Conservation (phyloP, 257 asterid genomes). For the Solanum bulbocastanum region DNA sequence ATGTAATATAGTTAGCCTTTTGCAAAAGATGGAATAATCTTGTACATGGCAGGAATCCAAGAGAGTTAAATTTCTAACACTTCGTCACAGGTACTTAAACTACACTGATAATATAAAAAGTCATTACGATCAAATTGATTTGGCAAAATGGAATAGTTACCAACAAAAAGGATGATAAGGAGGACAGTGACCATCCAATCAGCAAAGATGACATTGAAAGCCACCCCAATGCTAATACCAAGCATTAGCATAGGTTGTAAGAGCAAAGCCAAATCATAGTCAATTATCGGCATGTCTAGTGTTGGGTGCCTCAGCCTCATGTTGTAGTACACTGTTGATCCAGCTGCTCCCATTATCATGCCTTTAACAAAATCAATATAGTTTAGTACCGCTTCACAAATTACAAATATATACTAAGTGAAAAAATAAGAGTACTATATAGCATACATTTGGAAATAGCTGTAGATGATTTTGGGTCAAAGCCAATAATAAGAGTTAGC, state of each 20-base stretch:
- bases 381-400: not conserved
- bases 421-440: not conserved
- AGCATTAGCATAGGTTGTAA: conserved; percentile 35
- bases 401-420: not conserved
- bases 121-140: not conserved
- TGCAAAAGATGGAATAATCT: not conserved
- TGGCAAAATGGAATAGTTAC: conserved; percentile 1
- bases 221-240: conserved; percentile 35
- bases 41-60: not conserved
- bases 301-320: conserved; percentile 28
- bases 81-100: not conserved
- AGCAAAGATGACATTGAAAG: conserved; percentile 29
- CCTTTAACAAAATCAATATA: not conserved
- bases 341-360: conserved; percentile 37
- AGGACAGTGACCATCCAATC: conserved; percentile 37
- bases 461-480: conserved; percentile 30
- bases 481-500: conserved; percentile 25
- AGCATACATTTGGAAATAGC: conserved; percentile 27
- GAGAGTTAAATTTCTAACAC: not conserved
- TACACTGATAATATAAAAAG: not conserved
- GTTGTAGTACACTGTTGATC: conserved; percentile 29
- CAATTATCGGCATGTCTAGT: conserved; percentile 25
- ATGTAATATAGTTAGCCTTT: not conserved
- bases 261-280: conserved; percentile 26
- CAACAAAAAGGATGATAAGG: conserved; percentile 24